These are phyloP conservation scores for Cytospora piceae DNA, from an alignment of 2,329 filamentous ascomycete species.

Conservation along the genomic window DNA sequence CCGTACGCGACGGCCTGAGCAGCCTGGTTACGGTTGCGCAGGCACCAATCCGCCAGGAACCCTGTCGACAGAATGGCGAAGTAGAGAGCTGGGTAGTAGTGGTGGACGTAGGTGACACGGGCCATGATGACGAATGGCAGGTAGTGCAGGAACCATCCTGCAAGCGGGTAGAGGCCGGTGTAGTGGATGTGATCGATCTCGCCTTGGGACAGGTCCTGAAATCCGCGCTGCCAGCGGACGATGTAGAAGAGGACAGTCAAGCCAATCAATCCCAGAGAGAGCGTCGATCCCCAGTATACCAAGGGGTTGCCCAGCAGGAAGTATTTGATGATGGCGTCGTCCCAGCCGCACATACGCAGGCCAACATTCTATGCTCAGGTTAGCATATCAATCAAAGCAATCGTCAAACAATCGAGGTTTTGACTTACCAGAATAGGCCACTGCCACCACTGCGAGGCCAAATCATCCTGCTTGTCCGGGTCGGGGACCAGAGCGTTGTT, in stretches of 20 bases:
- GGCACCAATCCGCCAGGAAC: slow-evolving; percentile 85
- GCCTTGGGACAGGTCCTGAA: slow-evolving; percentile 73
- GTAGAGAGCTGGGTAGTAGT: slow-evolving; percentile 98
- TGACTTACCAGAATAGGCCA: slow-evolving; percentile 76
- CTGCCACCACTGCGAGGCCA: slow-evolving; percentile 97
- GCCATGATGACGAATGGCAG: slow-evolving; percentile 96
- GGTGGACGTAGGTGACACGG: slow-evolving; percentile 97
- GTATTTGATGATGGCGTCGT: slow-evolving; percentile 94
- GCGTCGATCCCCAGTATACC: slow-evolving; percentile 93
- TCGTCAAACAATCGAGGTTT: background rate
- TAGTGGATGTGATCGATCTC: slow-evolving; percentile 97
- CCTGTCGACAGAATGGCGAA: slow-evolving; percentile 91
- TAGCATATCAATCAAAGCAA: background rate
- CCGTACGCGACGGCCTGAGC: slow-evolving; percentile 73
- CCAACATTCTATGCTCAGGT: slow-evolving; percentile 66
- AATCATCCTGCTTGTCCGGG: slow-evolving; percentile 97
- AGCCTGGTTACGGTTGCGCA: slow-evolving; percentile 65
- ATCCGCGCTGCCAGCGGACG: slow-evolving; percentile 95
- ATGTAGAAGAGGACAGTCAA: slow-evolving; percentile 81
- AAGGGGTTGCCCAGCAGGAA: slow-evolving; percentile 96
- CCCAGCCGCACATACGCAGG: slow-evolving; percentile 98
- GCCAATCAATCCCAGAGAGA: slow-evolving; percentile 73
- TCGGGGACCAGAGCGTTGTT: slow-evolving; percentile 98
- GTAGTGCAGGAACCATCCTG: slow-evolving; percentile 97
- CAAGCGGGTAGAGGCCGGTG: slow-evolving; percentile 83